Evolutionary conservation across 1,139 yeast species (phyloP), one percentile per base, ranked within the genome.

Genomic region (Yamadazyma mexicana): DNA sequence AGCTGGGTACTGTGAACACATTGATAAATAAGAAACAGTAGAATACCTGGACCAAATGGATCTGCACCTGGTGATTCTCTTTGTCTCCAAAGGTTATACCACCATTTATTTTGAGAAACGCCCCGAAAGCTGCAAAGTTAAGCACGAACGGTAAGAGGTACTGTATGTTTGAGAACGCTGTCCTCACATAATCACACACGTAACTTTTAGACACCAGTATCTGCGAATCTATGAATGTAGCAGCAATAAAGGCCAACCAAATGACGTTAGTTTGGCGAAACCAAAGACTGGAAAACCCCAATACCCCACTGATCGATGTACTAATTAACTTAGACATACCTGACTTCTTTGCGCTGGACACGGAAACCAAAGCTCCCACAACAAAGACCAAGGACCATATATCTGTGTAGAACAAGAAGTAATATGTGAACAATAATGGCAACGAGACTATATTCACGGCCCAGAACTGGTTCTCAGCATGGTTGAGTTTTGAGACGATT

Each of bases 61-160:
- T 47, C 2, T 81, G 79, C 4, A 84, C 72, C 33, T 71, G 67
- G 59, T 92, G 99, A 57, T 92, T 89, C 28, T 81, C 82, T 58
- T 88, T 87, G 58, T 92, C 99, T 0, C 95, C 94, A 47, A 88
- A 81, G 0, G 96, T 75, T 3, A 95, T 81, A 0, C 96, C 94
- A 18, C 84, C 82, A 51, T 92, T 92, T 49, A 68, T 51, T 27
- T 73, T 50, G 34, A 88, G 57, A 55, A 89, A 89, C 1, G 56
- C 57, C 1, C 59, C 69, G 61, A 88, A 89, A 1, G 71, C 49
- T 0, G 60, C 56, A 17, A 78, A 76, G 45, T 81, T 83, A 10
- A 74, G 33, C 0, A 61, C 54, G 53, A 69, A 88, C 1, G 95
- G 92, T 1, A 77, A 3, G 3, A 69, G 50, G 1, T 50, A 32